Base-by-base conservation (phyloP, 108 stramenopile genomes). In the Cyclotella baltica region DNA sequence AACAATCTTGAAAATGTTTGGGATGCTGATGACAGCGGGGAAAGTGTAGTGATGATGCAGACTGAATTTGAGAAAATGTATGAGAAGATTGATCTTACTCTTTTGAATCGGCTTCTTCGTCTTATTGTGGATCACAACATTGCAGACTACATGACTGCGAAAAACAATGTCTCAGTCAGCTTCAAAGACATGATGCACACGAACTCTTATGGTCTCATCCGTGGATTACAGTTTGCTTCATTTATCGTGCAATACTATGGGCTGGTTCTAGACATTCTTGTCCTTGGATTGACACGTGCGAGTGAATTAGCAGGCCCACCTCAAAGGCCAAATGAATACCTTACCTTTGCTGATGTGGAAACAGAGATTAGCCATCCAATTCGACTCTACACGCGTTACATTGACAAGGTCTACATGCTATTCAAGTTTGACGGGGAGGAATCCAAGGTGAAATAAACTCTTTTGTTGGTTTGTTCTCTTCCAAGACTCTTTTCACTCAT, bases 101-200 rank as follows among this genome's bases (percentile, higher is more conserved):
- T 99, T 36, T 70, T 99, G 76, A 99, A 99, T 85, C 89, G 99
- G 20, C 90, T 99, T 20, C 81, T 99, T 67, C 92, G 98, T 18
- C 88, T 99, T 28, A 97, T 99, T 78, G 97, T 99, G 38, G 99
- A 99, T 89, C 99, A 99, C 85, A 99, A 98, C 85, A 98, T 99
- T 73, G 98, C 98, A 19, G 98, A 99, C 80, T 99, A 99, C 87
- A 98, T 99, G 93, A 98, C 98, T 16, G 97, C 98, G 15, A 99
- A 99, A 93, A 98, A 98, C 86, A 99, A 98, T 81, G 91, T 99
- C 62, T 94, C 89, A 35, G 89, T 97, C 67, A 83, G 88, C 30
- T 97, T 91, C 94, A 98, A 98, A 84, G 99, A 99, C 73, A 99
- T 99, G 99, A 96, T 97, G 91, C 99, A 99, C 87, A 98, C 98